Evolutionary conservation across 352 stramenopile species (phyloP), one percentile per base, ranked within the genome.

Genomic region (Lagenidium giganteum): DNA sequence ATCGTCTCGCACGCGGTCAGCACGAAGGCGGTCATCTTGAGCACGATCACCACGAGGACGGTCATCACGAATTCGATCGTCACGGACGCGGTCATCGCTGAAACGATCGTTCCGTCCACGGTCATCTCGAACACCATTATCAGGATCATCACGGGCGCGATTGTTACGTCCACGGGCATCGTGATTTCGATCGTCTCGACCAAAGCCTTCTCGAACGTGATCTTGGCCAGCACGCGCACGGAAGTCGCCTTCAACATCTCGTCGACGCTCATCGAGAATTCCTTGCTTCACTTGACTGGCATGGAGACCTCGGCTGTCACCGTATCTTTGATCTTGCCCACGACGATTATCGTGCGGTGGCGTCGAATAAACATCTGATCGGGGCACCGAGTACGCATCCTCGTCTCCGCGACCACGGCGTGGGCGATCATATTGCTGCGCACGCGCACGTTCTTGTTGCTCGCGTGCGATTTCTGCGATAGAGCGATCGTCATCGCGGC

Each of bases 381-480:
- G n/a, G n/a, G n/a, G n/a, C n/a, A n/a, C n/a, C n/a, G n/a, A n/a
- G n/a, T n/a, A n/a, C n/a, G n/a, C n/a, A n/a, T n/a, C n/a, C n/a
- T n/a, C n/a, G n/a, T n/a, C n/a, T n/a, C n/a, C 61, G 31, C 50
- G 33, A 38, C 70, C 62, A 39, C 60, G 68, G n/a, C 56, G 71
- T 13, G 51, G 46, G 14, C 61, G 62, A 9, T 68, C 42, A 21
- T 71, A 50, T 22, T 70, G 57, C 1, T 59, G 67, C 24, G n/a
- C n/a, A n/a, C n/a, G n/a, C 14, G 9, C 12, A 14, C 27, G 54
- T 36, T 74, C 52, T 27, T 64, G 59, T 23, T 80, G 65, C 22
- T 80, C 60, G n/a, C 61, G 65, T 13, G 68, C 65, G 51, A 78
- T 46, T 33, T 74, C 68, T 2, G 68, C 70, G 42, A 82, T 76